Percentiles rank a stretch among this genome's conserved stretches.
These are phyloP conservation scores for Daldinia caldariorum DNA, from an alignment of 495 filamentous ascomycete species.

Conservation along the genomic window DNA sequence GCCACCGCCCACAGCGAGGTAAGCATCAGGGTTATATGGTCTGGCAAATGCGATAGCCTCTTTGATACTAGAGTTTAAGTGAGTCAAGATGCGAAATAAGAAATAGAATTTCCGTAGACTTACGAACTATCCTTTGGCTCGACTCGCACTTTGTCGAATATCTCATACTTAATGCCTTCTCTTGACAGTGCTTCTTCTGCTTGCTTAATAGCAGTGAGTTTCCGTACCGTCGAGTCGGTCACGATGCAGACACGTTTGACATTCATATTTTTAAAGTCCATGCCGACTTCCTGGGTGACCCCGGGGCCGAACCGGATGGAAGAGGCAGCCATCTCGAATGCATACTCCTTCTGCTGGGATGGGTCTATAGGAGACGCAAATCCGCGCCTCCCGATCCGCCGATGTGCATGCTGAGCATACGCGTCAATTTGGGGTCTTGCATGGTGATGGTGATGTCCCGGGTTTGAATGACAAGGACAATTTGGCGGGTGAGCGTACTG, in stretches of 20 bases:
- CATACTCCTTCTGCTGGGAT: conserved; percentile 88
- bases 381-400: conserved; percentile 49
- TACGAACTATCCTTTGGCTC: conserved; percentile 95
- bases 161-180: conserved; percentile 80
- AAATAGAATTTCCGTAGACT: conserved; percentile 41
- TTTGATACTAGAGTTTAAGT: conserved; percentile 66
- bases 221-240: conserved; percentile 81
- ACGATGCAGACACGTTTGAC: conserved; percentile 88
- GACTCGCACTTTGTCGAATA: conserved; percentile 79
- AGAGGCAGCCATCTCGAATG: conserved; percentile 97
- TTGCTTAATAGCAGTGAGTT: conserved; percentile 85
- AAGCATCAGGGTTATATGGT: conserved; percentile 81
- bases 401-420: conserved; percentile 66
- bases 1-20: conserved; percentile 88
- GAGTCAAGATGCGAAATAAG: conserved; percentile 1
- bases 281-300: conserved; percentile 96
- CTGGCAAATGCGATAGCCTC: conserved; percentile 88
- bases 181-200: conserved; percentile 77
- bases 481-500: conserved; percentile 89
- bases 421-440: conserved; percentile 59
- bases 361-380: conserved; percentile 78
- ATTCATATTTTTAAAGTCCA: conserved; percentile 95
- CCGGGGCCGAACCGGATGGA: conserved; percentile 94
- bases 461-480: conserved; percentile 93
- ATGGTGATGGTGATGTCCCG: conserved; percentile 74